Conservation (phyloP, 371 early-diverging fungal species). For the Rhizopus microsporus region DNA sequence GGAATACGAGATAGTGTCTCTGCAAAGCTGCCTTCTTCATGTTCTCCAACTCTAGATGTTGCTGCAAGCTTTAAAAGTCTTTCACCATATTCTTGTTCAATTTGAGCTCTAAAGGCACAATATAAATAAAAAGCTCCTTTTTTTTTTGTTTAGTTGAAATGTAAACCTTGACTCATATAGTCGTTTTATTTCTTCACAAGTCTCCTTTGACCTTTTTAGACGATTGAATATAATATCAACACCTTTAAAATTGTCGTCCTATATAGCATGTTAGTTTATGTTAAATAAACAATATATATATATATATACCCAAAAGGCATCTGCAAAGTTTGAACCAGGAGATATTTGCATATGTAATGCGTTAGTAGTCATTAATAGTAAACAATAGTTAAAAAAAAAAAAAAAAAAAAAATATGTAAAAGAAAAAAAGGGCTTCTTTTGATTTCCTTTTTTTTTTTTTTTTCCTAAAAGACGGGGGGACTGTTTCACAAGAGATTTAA, state of each 20-base stretch:
- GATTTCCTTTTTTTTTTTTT: neutral
- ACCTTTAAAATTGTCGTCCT: constrained; percentile 30
- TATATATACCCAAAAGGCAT: constrained; percentile 29
- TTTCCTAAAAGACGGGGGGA: too few relatives aligned
- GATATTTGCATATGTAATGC: constrained; percentile 13
- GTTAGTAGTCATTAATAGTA: constrained; percentile 11
- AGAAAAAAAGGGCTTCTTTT: neutral
- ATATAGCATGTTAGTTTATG: neutral
- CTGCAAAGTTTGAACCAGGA: constrained; percentile 23
- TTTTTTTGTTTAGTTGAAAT: constrained; percentile 1
- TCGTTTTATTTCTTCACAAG: constrained; percentile 30
- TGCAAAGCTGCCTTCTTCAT: constrained; percentile 43
- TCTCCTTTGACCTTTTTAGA: constrained; percentile 33
- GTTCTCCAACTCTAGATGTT: constrained; percentile 30
- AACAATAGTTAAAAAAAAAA: constrained; percentile 4
- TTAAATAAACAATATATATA: constrained; percentile 1
- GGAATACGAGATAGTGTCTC: constrained; percentile 46
- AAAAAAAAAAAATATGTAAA: constrained; percentile 11
- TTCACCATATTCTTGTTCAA: constrained; percentile 46
- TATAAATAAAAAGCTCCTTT: neutral
- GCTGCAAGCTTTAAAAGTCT: constrained; percentile 35
- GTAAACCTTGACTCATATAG: constrained; percentile 22
- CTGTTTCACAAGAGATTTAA: too few relatives aligned
- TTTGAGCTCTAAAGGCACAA: constrained; percentile 19
- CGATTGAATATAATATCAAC: constrained; percentile 22